Percentiles rank a stretch among this genome's conserved stretches.
phyloP scores from a whole-genome alignment of 2,329 filamentous ascomycete genomes.

The Paracorniculantispora psalliotae region DNA sequence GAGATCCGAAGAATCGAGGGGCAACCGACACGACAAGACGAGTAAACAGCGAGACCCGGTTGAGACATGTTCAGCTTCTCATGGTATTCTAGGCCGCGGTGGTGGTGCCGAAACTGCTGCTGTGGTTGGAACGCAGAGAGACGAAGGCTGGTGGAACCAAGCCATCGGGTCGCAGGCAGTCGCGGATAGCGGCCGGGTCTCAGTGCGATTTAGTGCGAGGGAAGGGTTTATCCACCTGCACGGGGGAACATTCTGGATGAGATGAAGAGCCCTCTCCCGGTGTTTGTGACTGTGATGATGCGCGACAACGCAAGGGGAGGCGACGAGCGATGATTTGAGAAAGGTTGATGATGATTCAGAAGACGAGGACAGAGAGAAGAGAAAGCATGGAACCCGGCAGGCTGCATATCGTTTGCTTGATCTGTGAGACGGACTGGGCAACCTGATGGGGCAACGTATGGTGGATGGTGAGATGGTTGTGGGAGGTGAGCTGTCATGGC shows the following conservation, averaged over 20 bases:
- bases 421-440: too few relatives aligned
- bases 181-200: neutral
- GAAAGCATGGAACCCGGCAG: too few relatives aligned
- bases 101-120: neutral
- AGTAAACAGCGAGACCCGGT: neutral
- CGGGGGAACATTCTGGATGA: too few relatives aligned
- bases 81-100: neutral
- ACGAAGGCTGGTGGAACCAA: neutral
- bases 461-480: neutral
- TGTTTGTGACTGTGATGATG: constrained; percentile 6
- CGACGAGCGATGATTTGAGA: neutral
- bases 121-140: neutral
- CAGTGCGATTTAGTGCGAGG: neutral
- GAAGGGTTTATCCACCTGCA: neutral
- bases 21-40: too few relatives aligned
- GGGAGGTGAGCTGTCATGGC: neutral
- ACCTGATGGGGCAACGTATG: too few relatives aligned
- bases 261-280: neutral
- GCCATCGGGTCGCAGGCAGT: neutral
- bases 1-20: neutral
- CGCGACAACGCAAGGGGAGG: neutral
- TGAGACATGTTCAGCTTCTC: constrained; percentile 7
- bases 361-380: too few relatives aligned
- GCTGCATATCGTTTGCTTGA: neutral
- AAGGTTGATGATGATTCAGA: too few relatives aligned